These are phyloP conservation scores for Phylloporus sp. DNA, from an alignment of 1,284 basidiomycete species.

Conservation along the genomic window DNA sequence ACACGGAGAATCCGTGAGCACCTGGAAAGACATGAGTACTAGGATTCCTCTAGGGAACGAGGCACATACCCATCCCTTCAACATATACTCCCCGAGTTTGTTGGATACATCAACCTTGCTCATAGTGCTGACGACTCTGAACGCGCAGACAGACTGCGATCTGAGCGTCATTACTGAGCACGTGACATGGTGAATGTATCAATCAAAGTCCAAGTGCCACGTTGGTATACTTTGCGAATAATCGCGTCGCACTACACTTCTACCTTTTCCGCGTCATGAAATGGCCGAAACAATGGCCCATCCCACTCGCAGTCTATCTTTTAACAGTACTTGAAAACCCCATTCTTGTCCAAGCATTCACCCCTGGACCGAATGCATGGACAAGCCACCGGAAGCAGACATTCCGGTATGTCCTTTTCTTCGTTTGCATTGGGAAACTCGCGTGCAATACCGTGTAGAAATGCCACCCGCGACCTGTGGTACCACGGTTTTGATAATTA, in stretches of 20 bases:
- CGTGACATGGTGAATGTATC: constrained; percentile 20
- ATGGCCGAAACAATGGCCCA: constrained; percentile 66
- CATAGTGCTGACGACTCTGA: constrained; percentile 41
- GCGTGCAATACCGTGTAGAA: constrained; percentile 44
- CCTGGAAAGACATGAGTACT: constrained; percentile 47
- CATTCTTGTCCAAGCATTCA: constrained; percentile 39
- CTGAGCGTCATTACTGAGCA: constrained; percentile 17
- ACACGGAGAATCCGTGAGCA: constrained; percentile 70
- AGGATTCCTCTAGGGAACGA: not conserved
- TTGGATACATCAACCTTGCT: constrained; percentile 60
- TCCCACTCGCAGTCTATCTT: constrained; percentile 53
- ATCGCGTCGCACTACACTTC: constrained; percentile 9
- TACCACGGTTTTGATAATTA: constrained; percentile 84
- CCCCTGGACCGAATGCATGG: constrained; percentile 51
- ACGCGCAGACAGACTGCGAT: not conserved
- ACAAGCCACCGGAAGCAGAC: constrained; percentile 60
- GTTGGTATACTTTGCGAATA: constrained; percentile 7
- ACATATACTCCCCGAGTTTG: constrained; percentile 70
- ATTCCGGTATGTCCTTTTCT: constrained; percentile 52
- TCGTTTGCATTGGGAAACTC: not conserved
- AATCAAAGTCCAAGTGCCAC: constrained; percentile 9
- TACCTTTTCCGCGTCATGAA: constrained; percentile 51
- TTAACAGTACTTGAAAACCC: constrained; percentile 50
- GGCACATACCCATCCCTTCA: constrained; percentile 72
- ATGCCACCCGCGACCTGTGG: constrained; percentile 75